Base-by-base conservation (phyloP, 805 yeast genomes). In the Metschnikowia shivogae region DNA sequence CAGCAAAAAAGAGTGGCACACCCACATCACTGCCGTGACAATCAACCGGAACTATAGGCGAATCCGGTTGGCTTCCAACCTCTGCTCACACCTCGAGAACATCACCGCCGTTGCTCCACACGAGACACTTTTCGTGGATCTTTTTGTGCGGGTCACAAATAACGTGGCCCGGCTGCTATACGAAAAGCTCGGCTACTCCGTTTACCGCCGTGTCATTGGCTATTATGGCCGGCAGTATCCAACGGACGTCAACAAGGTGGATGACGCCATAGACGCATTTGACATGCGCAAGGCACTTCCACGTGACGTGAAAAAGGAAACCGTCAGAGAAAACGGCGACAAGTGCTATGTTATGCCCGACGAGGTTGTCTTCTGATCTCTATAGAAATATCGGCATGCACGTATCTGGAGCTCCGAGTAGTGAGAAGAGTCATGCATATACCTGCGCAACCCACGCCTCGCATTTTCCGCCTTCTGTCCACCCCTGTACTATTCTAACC, bases 21-120 rank as follows among this genome's bases (percentile, higher is more conserved):
- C 96, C 1, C 99, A 93, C 63, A 89, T 93, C 40, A 89, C 98
- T 0, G 98, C 99, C 0, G 96, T 93, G 3, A 89, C 98, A 0
- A 85, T 93, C 1, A 84, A 85, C 47, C 83, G 87, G 10, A 82
- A 80, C 42, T 92, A 84, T 62, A 69, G 99, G 43, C 70, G 98
- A 49, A 73, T 92, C 12, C 95, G 96, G 1, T 68, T 93, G 33
- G 99, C 97, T 1, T 79, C 89, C 6, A 77, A 78, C 47, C 70
- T 93, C 34, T 89, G 97, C 58, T 69, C 77, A 39, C 80, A 86
- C 47, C 67, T 93, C 35, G 89, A 85, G 56, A 75, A 79, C 35
- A 76, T 83, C 37, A 86, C 95, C 0, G 74, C 79, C n/a, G 76
- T 71, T n/a, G 67, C 74, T 22, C 92, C 95, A 0, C 84, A 86